These are phyloP conservation scores for Haematococcus sp. DNA, from an alignment of 139 green algal species.

Conservation along the genomic window DNA sequence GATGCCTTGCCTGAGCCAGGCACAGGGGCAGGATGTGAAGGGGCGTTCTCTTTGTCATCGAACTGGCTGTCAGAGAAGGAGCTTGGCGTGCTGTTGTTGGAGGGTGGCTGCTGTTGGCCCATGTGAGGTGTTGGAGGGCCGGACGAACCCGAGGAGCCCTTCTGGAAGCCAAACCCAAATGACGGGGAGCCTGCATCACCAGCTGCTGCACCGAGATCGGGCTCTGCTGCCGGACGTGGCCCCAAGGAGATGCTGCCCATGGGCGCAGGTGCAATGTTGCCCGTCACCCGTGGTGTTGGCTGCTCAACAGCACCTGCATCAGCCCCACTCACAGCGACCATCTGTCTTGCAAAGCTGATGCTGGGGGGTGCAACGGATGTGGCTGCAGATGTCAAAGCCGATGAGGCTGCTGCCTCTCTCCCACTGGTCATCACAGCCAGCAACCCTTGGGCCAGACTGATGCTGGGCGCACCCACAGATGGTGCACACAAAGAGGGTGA, in stretches of 20 bases:
- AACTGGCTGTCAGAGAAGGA: slow-evolving; percentile 4
- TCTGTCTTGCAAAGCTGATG: neutral
- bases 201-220: neutral
- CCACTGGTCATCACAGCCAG: too few species aligned
- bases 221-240: neutral
- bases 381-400: too few species aligned
- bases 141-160: neutral
- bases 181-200: neutral
- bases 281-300: neutral
- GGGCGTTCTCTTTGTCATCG: slow-evolving; percentile 10
- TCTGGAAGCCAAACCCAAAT: neutral
- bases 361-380: neutral
- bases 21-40: neutral
- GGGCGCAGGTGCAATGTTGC: neutral
- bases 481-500: too few species aligned
- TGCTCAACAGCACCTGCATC: neutral
- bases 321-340: neutral
- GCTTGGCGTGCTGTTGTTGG: slow-evolving; percentile 1
- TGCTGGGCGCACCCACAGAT: too few species aligned
- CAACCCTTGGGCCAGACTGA: too few species aligned
- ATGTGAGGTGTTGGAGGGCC: neutral
- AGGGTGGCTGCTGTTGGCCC: neutral
- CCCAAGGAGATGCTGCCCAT: neutral
- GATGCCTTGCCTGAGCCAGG: neutral
- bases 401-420: too few species aligned